phyloP scores from a whole-genome alignment of 106 monocot genomes.

The Hemerocallis citrina region DNA sequence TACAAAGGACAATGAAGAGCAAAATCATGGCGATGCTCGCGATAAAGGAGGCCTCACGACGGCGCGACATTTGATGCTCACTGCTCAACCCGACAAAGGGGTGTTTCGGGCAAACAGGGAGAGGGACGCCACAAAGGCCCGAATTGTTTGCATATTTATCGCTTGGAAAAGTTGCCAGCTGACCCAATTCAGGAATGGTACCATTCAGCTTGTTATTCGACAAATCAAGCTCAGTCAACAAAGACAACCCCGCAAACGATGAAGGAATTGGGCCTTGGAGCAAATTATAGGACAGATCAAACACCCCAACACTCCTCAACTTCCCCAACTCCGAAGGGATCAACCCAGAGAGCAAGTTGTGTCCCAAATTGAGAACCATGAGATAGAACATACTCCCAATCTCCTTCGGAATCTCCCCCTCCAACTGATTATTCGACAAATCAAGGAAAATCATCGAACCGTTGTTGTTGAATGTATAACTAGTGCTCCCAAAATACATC shows the following conservation, averaged over 20 bases:
- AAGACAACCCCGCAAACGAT: conserved; percentile 39
- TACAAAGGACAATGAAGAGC: conserved; percentile 64
- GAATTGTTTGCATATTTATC: conserved; percentile 49
- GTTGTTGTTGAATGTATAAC: conserved; percentile 81
- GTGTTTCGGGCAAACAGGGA: conserved; percentile 12
- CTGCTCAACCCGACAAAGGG: neutral
- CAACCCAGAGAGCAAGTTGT: conserved; percentile 51
- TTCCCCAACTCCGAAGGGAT: conserved; percentile 52
- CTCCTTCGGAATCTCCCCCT: conserved; percentile 45
- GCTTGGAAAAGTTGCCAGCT: conserved; percentile 50
- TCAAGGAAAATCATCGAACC: conserved; percentile 83
- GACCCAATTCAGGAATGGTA: conserved; percentile 62
- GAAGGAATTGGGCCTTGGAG: conserved; percentile 61
- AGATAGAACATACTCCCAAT: conserved; percentile 57
- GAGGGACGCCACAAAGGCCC: conserved; percentile 34
- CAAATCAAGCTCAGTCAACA: conserved; percentile 73
- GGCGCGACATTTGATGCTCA: conserved; percentile 18
- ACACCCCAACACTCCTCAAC: conserved; percentile 32
- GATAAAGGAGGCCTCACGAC: conserved; percentile 53
- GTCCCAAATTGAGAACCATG: conserved; percentile 68
- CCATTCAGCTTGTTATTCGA: conserved; percentile 80
- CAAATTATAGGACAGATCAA: conserved; percentile 69
- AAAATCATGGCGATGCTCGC: conserved; percentile 53
- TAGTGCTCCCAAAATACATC: conserved; percentile 62
- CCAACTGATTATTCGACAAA: conserved; percentile 60